These are phyloP conservation scores for Penicillium palitans DNA, from an alignment of 2,329 filamentous ascomycete genomes.

Conservation along the genomic window DNA sequence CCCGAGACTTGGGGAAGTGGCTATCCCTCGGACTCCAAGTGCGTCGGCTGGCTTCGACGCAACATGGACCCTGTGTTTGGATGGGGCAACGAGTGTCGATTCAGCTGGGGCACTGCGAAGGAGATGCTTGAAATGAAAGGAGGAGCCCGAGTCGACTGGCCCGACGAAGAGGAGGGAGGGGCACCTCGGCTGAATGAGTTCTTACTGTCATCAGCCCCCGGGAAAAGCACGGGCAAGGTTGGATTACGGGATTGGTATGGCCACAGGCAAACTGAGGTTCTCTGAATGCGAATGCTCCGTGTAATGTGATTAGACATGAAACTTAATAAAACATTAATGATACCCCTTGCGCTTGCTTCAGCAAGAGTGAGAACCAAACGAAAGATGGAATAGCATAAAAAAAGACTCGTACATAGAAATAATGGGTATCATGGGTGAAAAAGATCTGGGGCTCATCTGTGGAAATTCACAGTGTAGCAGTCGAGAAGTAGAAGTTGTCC, in stretches of 20 bases:
- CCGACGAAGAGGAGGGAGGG: slow-evolving; percentile 68
- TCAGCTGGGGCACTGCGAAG: slow-evolving; percentile 94
- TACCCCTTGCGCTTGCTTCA: slow-evolving; percentile 22
- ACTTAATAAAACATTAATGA: slow-evolving; percentile 28
- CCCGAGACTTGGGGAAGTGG: slow-evolving; percentile 78
- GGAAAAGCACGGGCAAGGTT: slow-evolving; percentile 57
- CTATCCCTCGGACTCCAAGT: slow-evolving; percentile 84
- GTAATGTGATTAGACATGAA: slow-evolving; percentile 19
- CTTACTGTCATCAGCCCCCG: slow-evolving; percentile 52
- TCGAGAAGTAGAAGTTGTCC: slow-evolving; percentile 95
- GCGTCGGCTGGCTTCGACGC: slow-evolving; percentile 74
- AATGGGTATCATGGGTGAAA: slow-evolving; percentile 26
- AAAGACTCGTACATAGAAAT: slow-evolving; percentile 12
- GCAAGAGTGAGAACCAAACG: slow-evolving; percentile 18
- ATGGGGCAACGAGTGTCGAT: slow-evolving; percentile 89
- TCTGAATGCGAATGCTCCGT: slow-evolving; percentile 50
- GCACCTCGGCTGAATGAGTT: slow-evolving; percentile 71
- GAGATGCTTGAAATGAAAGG: slow-evolving; percentile 82
- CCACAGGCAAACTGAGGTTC: slow-evolving; percentile 65
- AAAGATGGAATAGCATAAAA: slow-evolving; percentile 13
- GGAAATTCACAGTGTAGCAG: slow-evolving; percentile 51
- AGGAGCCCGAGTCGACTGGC: slow-evolving; percentile 79
- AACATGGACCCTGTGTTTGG: slow-evolving; percentile 95
- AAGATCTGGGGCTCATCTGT: slow-evolving; percentile 1
- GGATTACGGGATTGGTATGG: slow-evolving; percentile 85